A percentile compares a stretch with the other conserved stretches of the same genome.
phyloP scores from a whole-genome alignment of 1,284 basidiomycete genomes.

The Porogramme epimiltina region DNA sequence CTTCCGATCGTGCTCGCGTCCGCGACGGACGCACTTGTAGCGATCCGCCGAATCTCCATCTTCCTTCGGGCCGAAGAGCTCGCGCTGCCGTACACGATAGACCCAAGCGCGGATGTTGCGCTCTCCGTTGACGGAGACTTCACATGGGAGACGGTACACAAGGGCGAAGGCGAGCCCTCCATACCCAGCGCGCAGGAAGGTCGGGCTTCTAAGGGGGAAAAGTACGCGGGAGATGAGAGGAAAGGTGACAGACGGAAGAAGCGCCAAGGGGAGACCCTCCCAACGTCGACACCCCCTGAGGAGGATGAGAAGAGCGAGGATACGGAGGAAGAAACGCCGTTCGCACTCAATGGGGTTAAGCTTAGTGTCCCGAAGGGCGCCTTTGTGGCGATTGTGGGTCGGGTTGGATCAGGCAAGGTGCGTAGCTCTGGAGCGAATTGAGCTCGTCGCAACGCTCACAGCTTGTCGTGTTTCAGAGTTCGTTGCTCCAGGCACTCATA shows the following conservation, averaged over 20 bases:
- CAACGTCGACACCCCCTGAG: conserved; percentile 1
- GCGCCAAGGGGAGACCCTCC: conserved; percentile 2
- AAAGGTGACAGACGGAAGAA: conserved; percentile 9
- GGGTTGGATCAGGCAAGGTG: conserved; percentile 75
- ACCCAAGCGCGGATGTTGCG: conserved; percentile 44
- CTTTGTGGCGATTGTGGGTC: conserved; percentile 74
- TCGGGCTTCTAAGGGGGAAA: no score
- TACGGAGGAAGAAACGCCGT: conserved; percentile 44
- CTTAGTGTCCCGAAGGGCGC: conserved; percentile 60
- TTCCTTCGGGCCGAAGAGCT: conserved; percentile 72
- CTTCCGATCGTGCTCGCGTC: conserved; percentile 54
- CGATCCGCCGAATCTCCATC: conserved; percentile 56
- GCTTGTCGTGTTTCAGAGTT: no score
- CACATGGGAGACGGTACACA: conserved; percentile 60
- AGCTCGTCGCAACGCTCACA: no score
- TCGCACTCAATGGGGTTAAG: conserved; percentile 59
- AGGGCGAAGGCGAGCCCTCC: conserved; percentile 25
- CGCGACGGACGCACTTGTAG: conserved; percentile 62
- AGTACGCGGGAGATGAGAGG: no score
- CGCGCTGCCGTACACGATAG: conserved; percentile 50
- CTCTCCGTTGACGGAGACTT: conserved; percentile 68
- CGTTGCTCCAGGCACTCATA: conserved; percentile 69
- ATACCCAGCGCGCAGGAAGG: background rate
- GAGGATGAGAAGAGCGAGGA: conserved; percentile 14
- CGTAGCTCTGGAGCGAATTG: no score